A percentile compares a stretch with the other conserved stretches of the same genome.
phyloP scores from a whole-genome alignment of 2,329 filamentous ascomycete genomes.

The Lachnellula subtilissima region DNA sequence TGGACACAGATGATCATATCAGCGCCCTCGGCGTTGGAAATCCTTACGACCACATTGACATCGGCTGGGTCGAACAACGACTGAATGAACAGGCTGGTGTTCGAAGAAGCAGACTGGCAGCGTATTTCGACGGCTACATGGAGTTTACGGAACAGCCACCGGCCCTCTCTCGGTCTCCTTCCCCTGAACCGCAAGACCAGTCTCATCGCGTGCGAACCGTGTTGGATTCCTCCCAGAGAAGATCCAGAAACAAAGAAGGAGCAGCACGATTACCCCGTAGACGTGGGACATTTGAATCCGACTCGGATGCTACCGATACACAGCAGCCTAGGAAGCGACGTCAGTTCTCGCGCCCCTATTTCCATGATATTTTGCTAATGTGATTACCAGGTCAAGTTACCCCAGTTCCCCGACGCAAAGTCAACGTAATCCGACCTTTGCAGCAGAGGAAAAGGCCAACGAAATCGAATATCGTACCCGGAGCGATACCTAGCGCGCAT shows the following conservation, averaged over 20 bases:
- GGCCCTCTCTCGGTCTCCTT: conserved; percentile 8
- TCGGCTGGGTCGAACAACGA: conserved; percentile 10
- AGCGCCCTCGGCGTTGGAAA: neutral
- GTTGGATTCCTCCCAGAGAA: neutral
- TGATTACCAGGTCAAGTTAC: conserved; percentile 3
- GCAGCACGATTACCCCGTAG: conserved; percentile 1
- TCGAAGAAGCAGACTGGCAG: conserved; percentile 8
- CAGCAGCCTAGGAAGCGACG: conserved; percentile 3
- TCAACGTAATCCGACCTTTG: neutral
- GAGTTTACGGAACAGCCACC: conserved; percentile 11
- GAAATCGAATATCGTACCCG: neutral
- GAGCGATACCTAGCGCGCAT: neutral
- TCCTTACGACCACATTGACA: conserved; percentile 12
- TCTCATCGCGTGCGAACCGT: neutral
- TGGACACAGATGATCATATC: conserved; percentile 5
- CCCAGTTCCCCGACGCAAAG: neutral
- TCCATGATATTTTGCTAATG: neutral
- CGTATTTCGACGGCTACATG: conserved; percentile 16
- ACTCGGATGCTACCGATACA: conserved; percentile 2
- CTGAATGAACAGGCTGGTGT: conserved; percentile 7
- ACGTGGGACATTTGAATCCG: conserved; percentile 2
- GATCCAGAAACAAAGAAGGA: neutral
- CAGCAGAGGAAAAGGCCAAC: neutral
- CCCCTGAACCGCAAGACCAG: neutral
- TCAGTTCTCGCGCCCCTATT: neutral